Conservation (phyloP, 352 stramenopile species). For the Globisporangium spinosum region DNA sequence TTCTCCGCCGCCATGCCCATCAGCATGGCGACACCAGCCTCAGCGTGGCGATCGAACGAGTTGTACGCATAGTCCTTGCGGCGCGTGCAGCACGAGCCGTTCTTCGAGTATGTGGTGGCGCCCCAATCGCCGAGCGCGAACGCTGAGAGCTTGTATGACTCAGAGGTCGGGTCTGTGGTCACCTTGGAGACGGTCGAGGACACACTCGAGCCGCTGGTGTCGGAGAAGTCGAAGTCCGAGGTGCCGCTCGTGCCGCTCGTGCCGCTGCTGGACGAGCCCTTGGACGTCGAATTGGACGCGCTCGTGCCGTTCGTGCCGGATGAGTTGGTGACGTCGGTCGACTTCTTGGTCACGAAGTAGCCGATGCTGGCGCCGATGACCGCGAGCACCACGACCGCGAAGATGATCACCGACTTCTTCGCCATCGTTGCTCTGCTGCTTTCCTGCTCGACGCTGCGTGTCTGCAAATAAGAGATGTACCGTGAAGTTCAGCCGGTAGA, state of each 20-base stretch:
- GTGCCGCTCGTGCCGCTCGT: conserved; percentile 10
- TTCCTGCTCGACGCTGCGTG: neutral
- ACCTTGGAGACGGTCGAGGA: conserved; percentile 14
- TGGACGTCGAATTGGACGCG: conserved; percentile 14
- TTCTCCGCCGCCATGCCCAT: conserved; percentile 53
- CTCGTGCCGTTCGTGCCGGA: conserved; percentile 12
- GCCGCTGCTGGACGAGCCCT: neutral
- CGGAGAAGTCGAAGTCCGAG: conserved; percentile 11
- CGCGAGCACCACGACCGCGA: conserved; percentile 21
- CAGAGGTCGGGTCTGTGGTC: conserved; percentile 17
- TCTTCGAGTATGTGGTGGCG: conserved; percentile 35
- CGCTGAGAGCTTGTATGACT: conserved; percentile 26
- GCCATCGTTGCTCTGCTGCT: conserved; percentile 7
- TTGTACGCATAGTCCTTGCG: conserved; percentile 41
- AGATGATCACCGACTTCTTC: conserved; percentile 23
- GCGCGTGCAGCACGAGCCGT: conserved; percentile 68
- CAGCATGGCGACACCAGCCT: conserved; percentile 51
- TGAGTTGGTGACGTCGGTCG: conserved; percentile 15
- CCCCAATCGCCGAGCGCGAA: conserved; percentile 78
- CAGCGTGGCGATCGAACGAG: conserved; percentile 37
- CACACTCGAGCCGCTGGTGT: conserved; percentile 3
- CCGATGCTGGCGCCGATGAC: conserved; percentile 24
- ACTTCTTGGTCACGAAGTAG: conserved; percentile 20
- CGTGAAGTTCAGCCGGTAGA: neutral
- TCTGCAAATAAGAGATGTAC: neutral